Conservation (phyloP, 345 rosid species). For the Conringia planisiliqua region DNA sequence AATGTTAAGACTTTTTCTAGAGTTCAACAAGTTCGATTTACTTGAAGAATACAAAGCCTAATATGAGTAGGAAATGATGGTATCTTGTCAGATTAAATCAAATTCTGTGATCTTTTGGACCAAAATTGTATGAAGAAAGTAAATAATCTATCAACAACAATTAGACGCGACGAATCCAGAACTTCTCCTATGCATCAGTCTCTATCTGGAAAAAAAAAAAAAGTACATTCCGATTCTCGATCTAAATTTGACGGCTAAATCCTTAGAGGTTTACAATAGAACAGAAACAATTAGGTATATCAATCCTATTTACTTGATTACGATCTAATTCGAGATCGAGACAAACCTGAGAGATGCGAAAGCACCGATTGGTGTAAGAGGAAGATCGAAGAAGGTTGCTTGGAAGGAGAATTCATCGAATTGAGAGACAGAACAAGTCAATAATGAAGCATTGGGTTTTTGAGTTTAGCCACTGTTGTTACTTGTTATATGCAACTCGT, state of each 20-base stretch:
- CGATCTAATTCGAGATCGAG: constrained; percentile 7
- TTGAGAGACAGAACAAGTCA: constrained; percentile 2
- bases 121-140: neutral
- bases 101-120: neutral
- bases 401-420: neutral
- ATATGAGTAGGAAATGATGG: neutral
- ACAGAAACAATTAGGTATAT: neutral
- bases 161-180: neutral
- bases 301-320: neutral
- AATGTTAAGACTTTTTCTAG: neutral
- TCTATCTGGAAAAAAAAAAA: neutral
- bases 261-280: neutral
- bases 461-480: neutral
- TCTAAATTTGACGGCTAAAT: neutral
- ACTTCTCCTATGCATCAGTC: neutral
- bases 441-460: neutral
- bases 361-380: constrained; percentile 6
- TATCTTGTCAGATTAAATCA: neutral
- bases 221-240: neutral
- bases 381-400: constrained; percentile 7
- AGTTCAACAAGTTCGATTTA: neutral
- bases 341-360: constrained; percentile 27
- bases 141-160: neutral
- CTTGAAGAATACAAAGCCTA: neutral
- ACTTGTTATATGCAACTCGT: neutral